Conservation (phyloP, 1,139 yeast species). For the Candida sojae region DNA sequence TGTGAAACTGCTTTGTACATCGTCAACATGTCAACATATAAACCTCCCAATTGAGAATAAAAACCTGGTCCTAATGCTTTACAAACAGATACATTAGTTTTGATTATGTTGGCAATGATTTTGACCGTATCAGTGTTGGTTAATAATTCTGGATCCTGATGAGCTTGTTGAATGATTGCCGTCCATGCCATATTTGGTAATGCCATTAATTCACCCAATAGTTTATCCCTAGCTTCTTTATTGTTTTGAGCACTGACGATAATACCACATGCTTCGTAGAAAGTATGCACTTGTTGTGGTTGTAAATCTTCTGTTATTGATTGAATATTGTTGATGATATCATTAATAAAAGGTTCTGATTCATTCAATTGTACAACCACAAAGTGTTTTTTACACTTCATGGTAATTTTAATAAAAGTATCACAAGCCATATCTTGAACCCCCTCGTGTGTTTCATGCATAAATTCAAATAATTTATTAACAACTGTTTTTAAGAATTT, state of each 20-base stretch:
- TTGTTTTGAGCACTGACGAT: constrained; percentile 81
- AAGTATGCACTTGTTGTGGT: constrained; percentile 97
- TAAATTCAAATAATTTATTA: constrained; percentile 91
- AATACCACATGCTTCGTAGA: constrained; percentile 96
- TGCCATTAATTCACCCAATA: constrained; percentile 79
- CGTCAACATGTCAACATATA: constrained; percentile 87
- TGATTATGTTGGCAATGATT: constrained; percentile 88
- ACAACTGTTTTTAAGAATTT: constrained; percentile 94
- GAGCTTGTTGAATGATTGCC: constrained; percentile 85
- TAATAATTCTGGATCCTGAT: constrained; percentile 81
- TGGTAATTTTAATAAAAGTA: constrained; percentile 92
- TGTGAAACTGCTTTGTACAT: constrained; percentile 86
- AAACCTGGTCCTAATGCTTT: constrained; percentile 90
- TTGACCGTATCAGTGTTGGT: constrained; percentile 87
- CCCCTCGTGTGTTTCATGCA: constrained; percentile 99
- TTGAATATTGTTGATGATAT: constrained; percentile 81
- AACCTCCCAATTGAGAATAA: constrained; percentile 82
- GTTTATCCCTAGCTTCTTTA: constrained; percentile 65
- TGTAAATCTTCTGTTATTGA: constrained; percentile 87
- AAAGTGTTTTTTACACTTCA: constrained; percentile 93
- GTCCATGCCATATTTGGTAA: constrained; percentile 95
- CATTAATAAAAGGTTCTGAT: constrained; percentile 89
- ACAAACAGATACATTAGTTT: constrained; percentile 94
- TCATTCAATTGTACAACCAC: constrained; percentile 87
- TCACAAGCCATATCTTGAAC: constrained; percentile 99